A percentile compares a stretch with the other conserved stretches of the same genome.
Conservation (phyloP, 148 eudicot genomes). For the Talinum fruticosum region DNA sequence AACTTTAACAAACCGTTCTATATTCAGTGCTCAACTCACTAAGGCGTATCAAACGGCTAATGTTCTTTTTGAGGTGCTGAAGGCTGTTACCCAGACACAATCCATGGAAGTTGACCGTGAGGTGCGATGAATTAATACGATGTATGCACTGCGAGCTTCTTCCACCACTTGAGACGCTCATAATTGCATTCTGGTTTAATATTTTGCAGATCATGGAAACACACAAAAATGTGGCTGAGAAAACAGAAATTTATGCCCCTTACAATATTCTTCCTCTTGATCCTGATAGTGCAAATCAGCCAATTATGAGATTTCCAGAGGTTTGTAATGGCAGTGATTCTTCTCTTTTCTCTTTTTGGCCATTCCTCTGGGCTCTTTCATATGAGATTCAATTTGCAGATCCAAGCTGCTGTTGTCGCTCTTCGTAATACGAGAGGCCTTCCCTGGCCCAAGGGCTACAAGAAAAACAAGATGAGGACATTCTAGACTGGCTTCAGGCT, state of each 20-base stretch:
- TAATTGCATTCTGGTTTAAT: slow-evolving; percentile 2
- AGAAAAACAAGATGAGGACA: slow-evolving; percentile 95
- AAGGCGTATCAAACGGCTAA: slow-evolving; percentile 99
- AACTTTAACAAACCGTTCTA: slow-evolving; percentile 10
- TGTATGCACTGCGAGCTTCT: not conserved
- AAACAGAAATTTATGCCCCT: slow-evolving; percentile 83
- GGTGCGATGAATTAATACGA: slow-evolving; percentile 42
- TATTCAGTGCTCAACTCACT: slow-evolving; percentile 89
- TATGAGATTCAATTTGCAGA: slow-evolving; percentile 40
- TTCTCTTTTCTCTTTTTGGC: not conserved
- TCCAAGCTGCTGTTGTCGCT: slow-evolving; percentile 89
- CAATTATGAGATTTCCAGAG: slow-evolving; percentile 98
- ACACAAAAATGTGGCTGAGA: slow-evolving; percentile 94
- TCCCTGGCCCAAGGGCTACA: slow-evolving; percentile 96
- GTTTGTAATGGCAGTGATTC: slow-evolving; percentile 29
- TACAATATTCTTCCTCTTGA: slow-evolving; percentile 98
- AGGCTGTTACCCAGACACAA: slow-evolving; percentile 91
- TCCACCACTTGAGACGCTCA: not conserved
- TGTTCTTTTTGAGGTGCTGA: slow-evolving; percentile 98
- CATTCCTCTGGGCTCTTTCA: slow-evolving; percentile 12
- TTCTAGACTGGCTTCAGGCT: slow-evolving; percentile 95
- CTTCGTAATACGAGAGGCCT: slow-evolving; percentile 97
- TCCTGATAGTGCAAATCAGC: slow-evolving; percentile 97
- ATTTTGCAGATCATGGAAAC: slow-evolving; percentile 75
- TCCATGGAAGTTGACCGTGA: slow-evolving; percentile 92